A percentile compares a stretch with the other conserved stretches of the same genome.
Evolutionary conservation across 2,329 filamentous ascomycete genomes (phyloP).

Genomic region (Ascochyta clinopodiicola): DNA sequence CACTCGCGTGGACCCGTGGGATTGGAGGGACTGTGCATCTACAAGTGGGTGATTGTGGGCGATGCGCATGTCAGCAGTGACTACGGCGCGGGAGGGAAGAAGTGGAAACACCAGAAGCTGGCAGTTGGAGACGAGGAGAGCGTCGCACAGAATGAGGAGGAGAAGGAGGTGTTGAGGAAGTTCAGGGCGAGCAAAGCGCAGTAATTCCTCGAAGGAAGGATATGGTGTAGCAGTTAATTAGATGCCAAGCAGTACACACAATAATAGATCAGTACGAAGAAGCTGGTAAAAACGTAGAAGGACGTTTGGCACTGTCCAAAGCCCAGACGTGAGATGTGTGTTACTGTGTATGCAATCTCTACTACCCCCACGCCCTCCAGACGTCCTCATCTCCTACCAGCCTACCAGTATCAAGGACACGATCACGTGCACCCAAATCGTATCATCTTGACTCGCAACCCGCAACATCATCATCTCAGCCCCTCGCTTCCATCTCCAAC

Average conservation of each 20-base stretch:
- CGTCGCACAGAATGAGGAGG: constrained; percentile 41
- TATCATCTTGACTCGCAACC: too few species aligned
- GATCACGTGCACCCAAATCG: too few species aligned
- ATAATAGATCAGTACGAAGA: not conserved
- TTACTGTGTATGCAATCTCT: too few species aligned
- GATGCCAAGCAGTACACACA: not conserved
- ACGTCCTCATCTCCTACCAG: too few species aligned
- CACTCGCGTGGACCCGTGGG: constrained; percentile 93
- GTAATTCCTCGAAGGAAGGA: not conserved
- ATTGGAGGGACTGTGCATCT: constrained; percentile 92
- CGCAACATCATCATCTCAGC: too few species aligned
- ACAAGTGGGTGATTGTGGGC: constrained; percentile 92
- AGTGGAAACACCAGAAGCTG: constrained; percentile 64
- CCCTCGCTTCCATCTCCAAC: too few species aligned
- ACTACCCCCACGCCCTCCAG: too few species aligned
- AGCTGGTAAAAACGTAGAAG: not conserved
- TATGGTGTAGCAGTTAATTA: not conserved
- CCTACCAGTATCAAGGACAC: too few species aligned
- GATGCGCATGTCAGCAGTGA: constrained; percentile 80
- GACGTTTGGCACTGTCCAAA: not conserved
- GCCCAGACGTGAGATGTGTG: not conserved
- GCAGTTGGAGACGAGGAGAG: constrained; percentile 40
- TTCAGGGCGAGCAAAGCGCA: constrained; percentile 33
- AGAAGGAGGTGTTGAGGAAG: constrained; percentile 42
- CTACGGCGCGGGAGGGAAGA: constrained; percentile 67